Evolutionary conservation across 2,329 filamentous ascomycete species (phyloP).

Genomic region (Exophiala dermatitidis): DNA sequence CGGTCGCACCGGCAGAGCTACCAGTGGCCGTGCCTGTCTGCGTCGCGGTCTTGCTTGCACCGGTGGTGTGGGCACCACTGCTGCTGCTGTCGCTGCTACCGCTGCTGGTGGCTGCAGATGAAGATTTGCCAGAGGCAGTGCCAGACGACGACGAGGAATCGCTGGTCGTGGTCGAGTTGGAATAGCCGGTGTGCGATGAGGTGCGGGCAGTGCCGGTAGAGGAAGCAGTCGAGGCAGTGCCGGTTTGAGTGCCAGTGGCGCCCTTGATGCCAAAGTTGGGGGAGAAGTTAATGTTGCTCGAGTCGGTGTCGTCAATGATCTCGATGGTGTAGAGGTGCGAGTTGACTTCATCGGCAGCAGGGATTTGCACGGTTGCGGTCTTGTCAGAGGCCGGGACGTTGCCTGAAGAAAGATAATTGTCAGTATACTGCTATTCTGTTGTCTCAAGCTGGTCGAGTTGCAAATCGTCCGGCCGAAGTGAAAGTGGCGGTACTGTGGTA

Average conservation of each 20-base stretch:
- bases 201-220: constrained; percentile 5
- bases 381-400: constrained; percentile 43
- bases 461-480: too few relatives aligned
- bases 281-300: constrained; percentile 45
- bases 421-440: neutral
- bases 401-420: constrained; percentile 30
- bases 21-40: constrained; percentile 5
- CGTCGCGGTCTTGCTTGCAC: constrained; percentile 16
- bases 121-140: constrained; percentile 23
- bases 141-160: constrained; percentile 21
- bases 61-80: constrained; percentile 27
- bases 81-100: constrained; percentile 23
- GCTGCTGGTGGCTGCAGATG: neutral
- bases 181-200: neutral
- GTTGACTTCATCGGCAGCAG: constrained; percentile 36
- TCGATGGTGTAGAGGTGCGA: constrained; percentile 46
- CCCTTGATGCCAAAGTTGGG: constrained; percentile 46
- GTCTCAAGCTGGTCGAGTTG: neutral
- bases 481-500: neutral
- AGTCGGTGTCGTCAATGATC: constrained; percentile 45
- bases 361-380: constrained; percentile 44
- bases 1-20: constrained; percentile 11
- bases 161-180: neutral
- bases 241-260: constrained; percentile 35
- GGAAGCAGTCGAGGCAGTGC: constrained; percentile 25